phyloP scores from a whole-genome alignment of 2,329 filamentous ascomycete species.

The Epicoccum sorghinum region DNA sequence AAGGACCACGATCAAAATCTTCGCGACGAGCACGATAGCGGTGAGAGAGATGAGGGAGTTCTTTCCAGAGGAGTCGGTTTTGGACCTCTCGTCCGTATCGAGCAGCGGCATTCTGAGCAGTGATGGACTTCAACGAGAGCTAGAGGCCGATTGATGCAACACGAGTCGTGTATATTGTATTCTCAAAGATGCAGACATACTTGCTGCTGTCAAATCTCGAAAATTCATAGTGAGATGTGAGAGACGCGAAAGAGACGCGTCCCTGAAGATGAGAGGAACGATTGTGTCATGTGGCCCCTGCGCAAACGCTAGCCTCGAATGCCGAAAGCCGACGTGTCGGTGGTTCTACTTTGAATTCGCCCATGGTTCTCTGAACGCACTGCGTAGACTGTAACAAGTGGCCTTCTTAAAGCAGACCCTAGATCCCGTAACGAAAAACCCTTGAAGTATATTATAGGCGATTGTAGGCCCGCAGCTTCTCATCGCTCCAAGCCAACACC shows the following conservation, averaged over 20 bases:
- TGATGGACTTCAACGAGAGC: background rate
- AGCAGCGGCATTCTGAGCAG: background rate
- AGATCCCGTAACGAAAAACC: too few relatives aligned
- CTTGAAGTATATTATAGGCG: too few relatives aligned
- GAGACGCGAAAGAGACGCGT: conserved; percentile 1
- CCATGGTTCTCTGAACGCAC: too few relatives aligned
- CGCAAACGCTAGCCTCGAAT: background rate
- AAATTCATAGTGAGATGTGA: background rate
- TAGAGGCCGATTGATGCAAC: background rate
- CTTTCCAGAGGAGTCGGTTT: background rate
- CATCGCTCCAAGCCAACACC: background rate
- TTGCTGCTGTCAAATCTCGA: too few relatives aligned
- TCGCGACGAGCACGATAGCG: background rate
- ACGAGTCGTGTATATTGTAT: background rate
- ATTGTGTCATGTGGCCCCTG: conserved; percentile 6
- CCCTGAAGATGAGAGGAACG: too few relatives aligned
- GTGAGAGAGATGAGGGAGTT: background rate
- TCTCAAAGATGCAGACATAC: too few relatives aligned
- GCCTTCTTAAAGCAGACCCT: too few relatives aligned
- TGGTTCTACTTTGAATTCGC: background rate
- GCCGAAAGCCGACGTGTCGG: conserved; percentile 22
- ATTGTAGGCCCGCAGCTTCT: too few relatives aligned
- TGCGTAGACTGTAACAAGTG: too few relatives aligned
- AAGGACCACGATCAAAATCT: background rate
- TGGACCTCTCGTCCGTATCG: background rate